A percentile compares a stretch with the other conserved stretches of the same genome.
phyloP scores from a whole-genome alignment of 192 early-diverging fungal genomes.

The Backusella mclennaniae region DNA sequence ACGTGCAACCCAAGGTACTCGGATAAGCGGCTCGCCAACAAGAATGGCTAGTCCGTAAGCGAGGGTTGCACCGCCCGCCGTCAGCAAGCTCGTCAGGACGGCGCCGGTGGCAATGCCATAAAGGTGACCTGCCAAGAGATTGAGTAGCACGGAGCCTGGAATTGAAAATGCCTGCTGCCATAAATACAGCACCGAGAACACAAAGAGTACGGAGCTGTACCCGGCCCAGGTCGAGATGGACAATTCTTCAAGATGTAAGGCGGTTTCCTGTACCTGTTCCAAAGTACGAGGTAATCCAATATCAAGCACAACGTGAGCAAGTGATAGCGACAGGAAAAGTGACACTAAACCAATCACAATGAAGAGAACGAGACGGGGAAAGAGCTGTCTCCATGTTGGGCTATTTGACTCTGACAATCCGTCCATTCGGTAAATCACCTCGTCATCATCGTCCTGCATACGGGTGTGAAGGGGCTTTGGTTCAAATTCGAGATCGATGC shows the following conservation, averaged over 20 bases:
- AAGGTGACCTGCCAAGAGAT: constrained; percentile 33
- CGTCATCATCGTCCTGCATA: background rate
- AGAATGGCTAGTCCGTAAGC: constrained; percentile 27
- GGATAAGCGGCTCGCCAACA: constrained; percentile 31
- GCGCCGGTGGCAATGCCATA: constrained; percentile 25
- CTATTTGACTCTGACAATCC: background rate
- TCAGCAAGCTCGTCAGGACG: constrained; percentile 25
- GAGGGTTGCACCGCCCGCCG: constrained; percentile 28
- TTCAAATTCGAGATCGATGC: constrained; percentile 9
- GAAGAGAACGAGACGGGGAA: constrained; percentile 27
- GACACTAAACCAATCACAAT: constrained; percentile 18
- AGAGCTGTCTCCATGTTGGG: constrained; percentile 9
- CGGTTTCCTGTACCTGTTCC: constrained; percentile 45
- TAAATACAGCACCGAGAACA: constrained; percentile 48
- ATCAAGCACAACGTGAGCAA: constrained; percentile 25
- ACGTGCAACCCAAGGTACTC: constrained; percentile 20
- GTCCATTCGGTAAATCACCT: constrained; percentile 12
- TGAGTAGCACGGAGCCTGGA: constrained; percentile 52
- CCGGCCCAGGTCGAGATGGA: constrained; percentile 40
- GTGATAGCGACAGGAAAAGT: constrained; percentile 11
- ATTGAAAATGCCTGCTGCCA: constrained; percentile 61
- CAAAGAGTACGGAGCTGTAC: constrained; percentile 38
- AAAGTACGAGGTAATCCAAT: constrained; percentile 45
- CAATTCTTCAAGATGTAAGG: constrained; percentile 44
- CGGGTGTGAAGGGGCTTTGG: background rate